Evolutionary conservation across 768 basidiomycete genomes (phyloP).

Genomic region (Hericium rajendrae): DNA sequence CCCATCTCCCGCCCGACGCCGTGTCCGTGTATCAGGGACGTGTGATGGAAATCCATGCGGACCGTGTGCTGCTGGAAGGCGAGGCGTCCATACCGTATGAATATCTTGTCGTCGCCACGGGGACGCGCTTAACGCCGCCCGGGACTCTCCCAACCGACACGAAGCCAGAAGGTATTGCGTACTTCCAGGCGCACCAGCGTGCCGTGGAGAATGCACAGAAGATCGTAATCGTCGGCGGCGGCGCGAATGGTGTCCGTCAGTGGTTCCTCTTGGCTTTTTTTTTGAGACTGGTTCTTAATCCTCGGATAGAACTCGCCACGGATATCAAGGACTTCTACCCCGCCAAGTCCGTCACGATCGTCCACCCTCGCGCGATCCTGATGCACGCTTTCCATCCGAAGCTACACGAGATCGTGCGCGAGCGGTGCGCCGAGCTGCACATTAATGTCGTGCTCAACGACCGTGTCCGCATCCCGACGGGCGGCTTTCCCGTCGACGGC

Average conservation of each 20-base stretch:
- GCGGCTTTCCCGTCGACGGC: constrained; percentile 17
- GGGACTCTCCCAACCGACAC: constrained; percentile 12
- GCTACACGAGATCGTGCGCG: constrained; percentile 18
- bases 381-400: constrained; percentile 17
- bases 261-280: not conserved
- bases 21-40: constrained; percentile 14
- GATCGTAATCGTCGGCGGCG: constrained; percentile 28
- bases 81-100: constrained; percentile 23
- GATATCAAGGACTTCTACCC: constrained; percentile 19
- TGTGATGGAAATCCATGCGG: constrained; percentile 13
- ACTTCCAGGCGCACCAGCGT: constrained; percentile 20
- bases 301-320: constrained; percentile 17
- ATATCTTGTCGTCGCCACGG: constrained; percentile 27
- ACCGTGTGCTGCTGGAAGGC: constrained; percentile 14
- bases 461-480: constrained; percentile 18
- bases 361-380: constrained; percentile 18
- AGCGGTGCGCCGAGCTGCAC: constrained; percentile 16
- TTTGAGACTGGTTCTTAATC: not conserved
- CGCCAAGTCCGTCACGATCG: constrained; percentile 16
- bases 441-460: constrained; percentile 13
- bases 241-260: constrained; percentile 28
- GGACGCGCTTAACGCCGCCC: constrained; percentile 15
- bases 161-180: constrained; percentile 20
- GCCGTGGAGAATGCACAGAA: constrained; percentile 22
- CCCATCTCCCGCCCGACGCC: constrained; percentile 16